A percentile compares a stretch with the other conserved stretches of the same genome.
phyloP scores from a whole-genome alignment of 139 green algal species.

The Chlorella ohadii region DNA sequence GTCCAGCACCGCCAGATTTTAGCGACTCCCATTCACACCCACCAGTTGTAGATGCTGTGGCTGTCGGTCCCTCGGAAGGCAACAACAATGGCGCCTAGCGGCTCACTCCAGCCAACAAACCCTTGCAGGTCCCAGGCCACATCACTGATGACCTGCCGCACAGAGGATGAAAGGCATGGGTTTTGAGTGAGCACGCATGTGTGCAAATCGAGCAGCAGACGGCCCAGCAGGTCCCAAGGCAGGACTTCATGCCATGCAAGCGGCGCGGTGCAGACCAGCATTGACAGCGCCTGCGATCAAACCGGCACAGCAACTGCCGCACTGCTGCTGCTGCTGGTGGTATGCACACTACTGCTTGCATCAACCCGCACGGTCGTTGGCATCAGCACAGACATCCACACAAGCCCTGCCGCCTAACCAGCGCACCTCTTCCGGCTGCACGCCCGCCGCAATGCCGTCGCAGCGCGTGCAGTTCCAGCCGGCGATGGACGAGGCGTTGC shows the following conservation, averaged over 20 bases:
- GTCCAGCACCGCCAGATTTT: too few species aligned
- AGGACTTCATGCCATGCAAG: too few species aligned
- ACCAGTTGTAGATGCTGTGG: conserved; percentile 64
- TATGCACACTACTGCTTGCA: too few species aligned
- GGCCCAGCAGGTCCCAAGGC: too few species aligned
- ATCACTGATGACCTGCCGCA: conserved; percentile 65
- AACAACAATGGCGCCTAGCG: conserved; percentile 68
- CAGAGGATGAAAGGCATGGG: background rate
- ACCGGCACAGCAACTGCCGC: too few species aligned
- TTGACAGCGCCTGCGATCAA: too few species aligned
- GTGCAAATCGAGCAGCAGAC: too few species aligned
- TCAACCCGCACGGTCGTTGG: too few species aligned
- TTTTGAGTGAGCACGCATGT: background rate
- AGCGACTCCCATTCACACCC: background rate
- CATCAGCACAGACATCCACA: too few species aligned
- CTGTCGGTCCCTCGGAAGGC: conserved; percentile 82
- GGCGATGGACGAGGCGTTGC: conserved; percentile 55
- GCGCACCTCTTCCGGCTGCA: conserved; percentile 9
- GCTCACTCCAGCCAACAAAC: conserved; percentile 71
- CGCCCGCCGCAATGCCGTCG: conserved; percentile 24
- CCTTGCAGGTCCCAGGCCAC: conserved; percentile 73
- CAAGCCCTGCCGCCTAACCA: too few species aligned
- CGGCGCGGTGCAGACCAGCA: too few species aligned
- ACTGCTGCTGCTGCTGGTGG: too few species aligned
- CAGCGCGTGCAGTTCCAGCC: conserved; percentile 84